phyloP scores from a whole-genome alignment of 2,329 filamentous ascomycete species.

The Huntiella savannae region DNA sequence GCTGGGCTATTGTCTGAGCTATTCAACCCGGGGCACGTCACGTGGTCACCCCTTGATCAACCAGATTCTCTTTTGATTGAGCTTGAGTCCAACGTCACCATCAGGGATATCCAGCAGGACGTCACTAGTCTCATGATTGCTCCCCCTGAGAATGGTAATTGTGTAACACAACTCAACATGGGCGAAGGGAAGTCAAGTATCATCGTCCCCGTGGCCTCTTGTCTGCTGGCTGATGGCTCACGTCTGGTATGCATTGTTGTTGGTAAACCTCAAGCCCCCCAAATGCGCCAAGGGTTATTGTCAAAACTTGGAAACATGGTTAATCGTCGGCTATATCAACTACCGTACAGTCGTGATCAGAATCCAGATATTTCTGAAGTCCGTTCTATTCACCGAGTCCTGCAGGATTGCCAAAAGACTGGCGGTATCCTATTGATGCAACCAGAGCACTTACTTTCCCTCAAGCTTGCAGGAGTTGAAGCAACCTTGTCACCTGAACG shows the following conservation, averaged over 20 bases:
- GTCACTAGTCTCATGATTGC: conserved; percentile 38
- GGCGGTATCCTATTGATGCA: conserved; percentile 41
- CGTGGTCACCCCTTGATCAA: conserved; percentile 31
- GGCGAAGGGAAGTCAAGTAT: conserved; percentile 52
- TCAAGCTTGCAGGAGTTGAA: conserved; percentile 42
- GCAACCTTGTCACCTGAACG: conserved; percentile 9
- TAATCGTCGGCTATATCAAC: conserved; percentile 31
- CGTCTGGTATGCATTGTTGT: conserved; percentile 39
- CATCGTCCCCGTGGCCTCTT: conserved; percentile 45
- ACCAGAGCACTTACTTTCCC: conserved; percentile 44
- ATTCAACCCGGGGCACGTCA: conserved; percentile 31
- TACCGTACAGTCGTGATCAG: conserved; percentile 39
- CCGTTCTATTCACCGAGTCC: conserved; percentile 16
- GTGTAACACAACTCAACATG: conserved; percentile 51
- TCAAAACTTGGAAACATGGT: conserved; percentile 36
- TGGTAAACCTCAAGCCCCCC: conserved; percentile 38
- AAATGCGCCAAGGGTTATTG: conserved; percentile 39
- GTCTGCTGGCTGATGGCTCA: conserved; percentile 29
- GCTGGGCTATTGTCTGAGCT: conserved; percentile 24
- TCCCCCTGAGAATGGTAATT: conserved; percentile 23
- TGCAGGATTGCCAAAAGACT: conserved; percentile 23
- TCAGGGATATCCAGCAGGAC: conserved; percentile 38
- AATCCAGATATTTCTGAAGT: conserved; percentile 19
- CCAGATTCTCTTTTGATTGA: conserved; percentile 48
- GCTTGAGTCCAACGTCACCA: conserved; percentile 40